Base-by-base conservation (phyloP, 2,329 filamentous ascomycete species). In the Cadophora malorum region DNA sequence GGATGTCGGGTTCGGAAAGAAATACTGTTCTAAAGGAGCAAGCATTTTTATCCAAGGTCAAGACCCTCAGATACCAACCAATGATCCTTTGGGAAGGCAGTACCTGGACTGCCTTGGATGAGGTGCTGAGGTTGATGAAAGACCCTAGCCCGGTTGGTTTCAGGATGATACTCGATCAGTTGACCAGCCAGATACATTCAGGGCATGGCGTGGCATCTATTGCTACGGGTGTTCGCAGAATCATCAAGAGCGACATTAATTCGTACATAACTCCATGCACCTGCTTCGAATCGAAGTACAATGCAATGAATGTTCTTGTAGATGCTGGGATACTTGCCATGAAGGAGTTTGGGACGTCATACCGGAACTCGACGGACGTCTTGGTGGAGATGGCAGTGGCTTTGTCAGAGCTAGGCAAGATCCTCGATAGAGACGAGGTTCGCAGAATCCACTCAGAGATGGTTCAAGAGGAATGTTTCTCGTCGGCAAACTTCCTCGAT, bases 271-370 rank as follows among this genome's bases (percentile, higher is more conserved):
- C 52, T n/a, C 35, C 38, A 21, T 33, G 23, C 14, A 60, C 52
- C 25, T 67, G 63, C 47, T 69, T 69, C 47, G 56, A 69, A 59
- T 70, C 65, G n/a, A 69, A 66, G 23, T 68, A 68, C 31, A 69
- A 69, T 23, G 69, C 69, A 3, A 53, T 72, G 56, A 67, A 70
- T 35, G 61, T 58, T 7, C 31, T 72, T 47, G 60, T 28, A 3
- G 69, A 68, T 55, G 66, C 70, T 23, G 65, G 58, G 16, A 38
- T 66, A 12, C 7, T 45, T 33, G 49, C 69, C 31, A 52, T 65
- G 38, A 28, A 65, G 8, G 63, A 38, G 16, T 10, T 56, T 49
- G 45, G 28, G 9, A 5, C 28, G 8, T 28, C 23, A 14, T 53
- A 59, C 33, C 63, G 35, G 14, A 23, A 58, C 4, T 14, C 14